phyloP scores from a whole-genome alignment of 2,329 filamentous ascomycete genomes.

The Blumeria hordei region DNA sequence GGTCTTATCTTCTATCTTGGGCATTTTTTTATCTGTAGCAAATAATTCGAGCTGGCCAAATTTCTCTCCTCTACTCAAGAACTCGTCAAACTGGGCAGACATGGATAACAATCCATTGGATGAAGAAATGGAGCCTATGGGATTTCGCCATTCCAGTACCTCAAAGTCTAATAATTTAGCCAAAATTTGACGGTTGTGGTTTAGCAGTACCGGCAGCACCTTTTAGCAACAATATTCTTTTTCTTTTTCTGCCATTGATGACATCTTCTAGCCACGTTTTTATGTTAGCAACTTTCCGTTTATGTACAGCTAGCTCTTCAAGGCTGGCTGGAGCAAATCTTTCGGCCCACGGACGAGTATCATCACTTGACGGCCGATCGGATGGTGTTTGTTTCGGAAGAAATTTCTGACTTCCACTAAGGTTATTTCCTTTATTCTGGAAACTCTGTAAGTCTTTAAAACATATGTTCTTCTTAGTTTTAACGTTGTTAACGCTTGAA shows the following conservation, averaged over 20 bases:
- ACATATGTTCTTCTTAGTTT: constrained; percentile 5
- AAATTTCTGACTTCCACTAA: constrained; percentile 26
- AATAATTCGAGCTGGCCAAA: constrained; percentile 44
- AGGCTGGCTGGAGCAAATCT: constrained; percentile 52
- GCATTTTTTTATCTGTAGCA: constrained; percentile 11
- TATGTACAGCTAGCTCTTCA: constrained; percentile 79
- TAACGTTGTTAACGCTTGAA: constrained; percentile 19
- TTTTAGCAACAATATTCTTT: constrained; percentile 64
- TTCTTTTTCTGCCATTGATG: constrained; percentile 34
- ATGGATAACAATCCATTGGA: constrained; percentile 42
- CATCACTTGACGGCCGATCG: constrained; percentile 14
- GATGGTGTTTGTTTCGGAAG: constrained; percentile 17
- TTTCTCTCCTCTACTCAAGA: constrained; percentile 56
- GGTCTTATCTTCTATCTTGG: constrained; percentile 12
- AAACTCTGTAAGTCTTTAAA: no score
- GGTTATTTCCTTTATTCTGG: constrained; percentile 3
- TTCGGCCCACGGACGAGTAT: constrained; percentile 65
- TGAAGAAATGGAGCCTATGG: constrained; percentile 32
- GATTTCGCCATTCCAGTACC: constrained; percentile 79
- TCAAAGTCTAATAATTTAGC: constrained; percentile 54
- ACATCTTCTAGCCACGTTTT: constrained; percentile 59
- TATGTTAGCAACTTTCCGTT: constrained; percentile 78
- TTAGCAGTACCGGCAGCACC: constrained; percentile 83
- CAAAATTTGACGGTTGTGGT: constrained; percentile 65
- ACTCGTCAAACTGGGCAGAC: constrained; percentile 74